Evolutionary conservation across 768 basidiomycete species (phyloP).

Genomic region (Glaciozyma martinii): DNA sequence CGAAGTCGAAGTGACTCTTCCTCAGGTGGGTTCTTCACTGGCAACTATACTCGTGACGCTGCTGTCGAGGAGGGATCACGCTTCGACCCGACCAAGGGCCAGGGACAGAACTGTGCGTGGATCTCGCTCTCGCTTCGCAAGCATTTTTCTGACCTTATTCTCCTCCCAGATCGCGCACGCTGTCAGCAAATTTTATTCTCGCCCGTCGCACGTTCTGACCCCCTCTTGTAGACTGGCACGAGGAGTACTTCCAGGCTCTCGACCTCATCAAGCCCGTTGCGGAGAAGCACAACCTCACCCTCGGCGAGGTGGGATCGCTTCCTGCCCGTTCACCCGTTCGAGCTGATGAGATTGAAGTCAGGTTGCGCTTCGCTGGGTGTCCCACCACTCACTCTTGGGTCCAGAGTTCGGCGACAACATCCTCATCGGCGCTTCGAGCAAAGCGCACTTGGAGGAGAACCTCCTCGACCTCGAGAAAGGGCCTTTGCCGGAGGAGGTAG

Average conservation of each 20-base stretch:
- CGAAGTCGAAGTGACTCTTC: background rate
- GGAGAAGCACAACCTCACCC: slow-evolving; percentile 40
- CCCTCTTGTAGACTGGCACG: slow-evolving; percentile 33
- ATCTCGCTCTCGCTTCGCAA: background rate
- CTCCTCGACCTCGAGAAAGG: slow-evolving; percentile 51
- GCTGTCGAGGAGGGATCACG: slow-evolving; percentile 49
- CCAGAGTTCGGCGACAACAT: slow-evolving; percentile 48
- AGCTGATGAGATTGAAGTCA: background rate
- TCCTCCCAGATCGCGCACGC: slow-evolving; percentile 37
- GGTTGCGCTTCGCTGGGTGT: slow-evolving; percentile 47
- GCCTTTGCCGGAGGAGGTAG: slow-evolving; percentile 52
- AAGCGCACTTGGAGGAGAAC: slow-evolving; percentile 53
- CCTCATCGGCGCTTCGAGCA: slow-evolving; percentile 56
- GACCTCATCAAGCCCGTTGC: slow-evolving; percentile 45
- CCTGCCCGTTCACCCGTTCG: background rate
- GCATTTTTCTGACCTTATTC: slow-evolving; percentile 12
- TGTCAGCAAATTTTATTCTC: slow-evolving; percentile 48
- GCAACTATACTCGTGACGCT: slow-evolving; percentile 37
- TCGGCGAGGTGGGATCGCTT: slow-evolving; percentile 34
- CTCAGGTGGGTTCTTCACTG: slow-evolving; percentile 45
- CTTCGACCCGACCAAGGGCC: slow-evolving; percentile 47
- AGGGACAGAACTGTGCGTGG: slow-evolving; percentile 47
- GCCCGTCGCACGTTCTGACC: background rate
- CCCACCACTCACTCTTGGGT: slow-evolving; percentile 48
- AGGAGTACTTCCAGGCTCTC: slow-evolving; percentile 32